Base-by-base conservation (phyloP, 2,329 filamentous ascomycete genomes). In the Cladosporium sp. region DNA sequence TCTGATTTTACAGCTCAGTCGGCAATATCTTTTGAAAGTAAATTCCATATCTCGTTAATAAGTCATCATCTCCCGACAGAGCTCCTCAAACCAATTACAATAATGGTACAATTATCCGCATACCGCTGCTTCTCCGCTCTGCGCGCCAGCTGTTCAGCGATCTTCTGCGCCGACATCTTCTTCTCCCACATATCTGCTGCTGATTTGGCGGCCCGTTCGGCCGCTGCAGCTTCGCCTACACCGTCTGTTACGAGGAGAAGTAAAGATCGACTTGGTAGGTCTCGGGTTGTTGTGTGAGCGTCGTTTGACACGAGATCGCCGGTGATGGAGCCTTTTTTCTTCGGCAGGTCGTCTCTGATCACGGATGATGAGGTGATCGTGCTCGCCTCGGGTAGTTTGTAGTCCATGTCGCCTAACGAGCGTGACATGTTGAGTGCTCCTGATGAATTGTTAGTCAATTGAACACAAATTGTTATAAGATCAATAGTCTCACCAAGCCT, bases 121-220 rank as follows among this genome's bases (percentile, higher is more conserved):
- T 38, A 48, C 15, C 45, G 37, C 18, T 30, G 24, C 19, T 41
- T 48, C 24, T 48, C 45, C 17, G 37, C n/a, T 27, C 34, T 48
- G 17, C 45, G 37, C 18, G 45, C 37, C 37, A 48, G n/a, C 17
- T 48, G 37, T 9, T 40, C 45, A 12, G 45, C 45, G 20, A 48
- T 48, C 19, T 48, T 48, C 18, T 41, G 27, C 15, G 45, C 45
- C n/a, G 45, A 34, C 19, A 41, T 34, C 17, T 41, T 40, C 37
- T 48, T 48, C 13, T 48, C 45, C 45, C 45, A 48, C 45, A 48
- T 34, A 20, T 48, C 45, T 15, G 45, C 45, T 22, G 45, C 45
- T 27, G 19, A 11, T 20, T 24, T 48, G 1, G 37, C 45, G 9
- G 15, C 17, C 11, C 45, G 22, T 41, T 48, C 45, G 2, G 45